These are phyloP conservation scores for Magnolia changhungtana DNA, from an alignment of 164 flowering plant genomes.

Conservation along the genomic window DNA sequence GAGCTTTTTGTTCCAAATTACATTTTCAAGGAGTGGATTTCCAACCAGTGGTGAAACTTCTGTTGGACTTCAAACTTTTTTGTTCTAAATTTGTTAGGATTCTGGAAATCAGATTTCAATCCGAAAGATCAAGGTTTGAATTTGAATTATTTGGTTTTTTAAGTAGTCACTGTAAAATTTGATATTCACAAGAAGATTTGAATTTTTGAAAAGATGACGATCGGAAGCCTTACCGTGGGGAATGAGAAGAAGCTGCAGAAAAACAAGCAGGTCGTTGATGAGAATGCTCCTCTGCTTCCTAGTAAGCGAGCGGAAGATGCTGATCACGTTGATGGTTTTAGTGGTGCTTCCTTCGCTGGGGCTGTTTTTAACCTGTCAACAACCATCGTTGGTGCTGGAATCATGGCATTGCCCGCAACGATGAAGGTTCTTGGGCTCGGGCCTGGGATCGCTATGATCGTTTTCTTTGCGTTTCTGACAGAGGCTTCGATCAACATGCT, in stretches of 20 bases:
- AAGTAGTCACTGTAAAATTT: background rate
- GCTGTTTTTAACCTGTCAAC: conserved; percentile 91
- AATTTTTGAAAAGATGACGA: conserved; percentile 42
- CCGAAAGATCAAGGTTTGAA: background rate
- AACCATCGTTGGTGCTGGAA: conserved; percentile 90
- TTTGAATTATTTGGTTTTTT: background rate
- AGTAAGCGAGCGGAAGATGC: conserved; percentile 41
- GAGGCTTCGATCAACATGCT: conserved; percentile 64
- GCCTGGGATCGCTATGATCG: conserved; percentile 61
- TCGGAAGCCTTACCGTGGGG: conserved; percentile 30
- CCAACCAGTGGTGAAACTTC: background rate
- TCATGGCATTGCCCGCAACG: conserved; percentile 97
- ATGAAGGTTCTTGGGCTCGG: conserved; percentile 83
- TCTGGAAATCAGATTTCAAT: background rate
- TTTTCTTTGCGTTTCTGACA: conserved; percentile 71
- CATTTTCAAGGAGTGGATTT: background rate
- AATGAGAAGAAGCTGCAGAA: conserved; percentile 43
- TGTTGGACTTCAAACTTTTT: background rate
- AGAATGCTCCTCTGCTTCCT: conserved; percentile 78
- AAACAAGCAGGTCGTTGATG: conserved; percentile 44
- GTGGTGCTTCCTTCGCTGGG: conserved; percentile 88
- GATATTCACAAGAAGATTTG: background rate
- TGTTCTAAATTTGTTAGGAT: background rate
- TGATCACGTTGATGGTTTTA: conserved; percentile 61
- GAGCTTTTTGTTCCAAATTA: background rate